A percentile compares a stretch with the other conserved stretches of the same genome.
Evolutionary conservation across 2,329 filamentous ascomycete species (phyloP).

Genomic region (Exophiala bonariae): DNA sequence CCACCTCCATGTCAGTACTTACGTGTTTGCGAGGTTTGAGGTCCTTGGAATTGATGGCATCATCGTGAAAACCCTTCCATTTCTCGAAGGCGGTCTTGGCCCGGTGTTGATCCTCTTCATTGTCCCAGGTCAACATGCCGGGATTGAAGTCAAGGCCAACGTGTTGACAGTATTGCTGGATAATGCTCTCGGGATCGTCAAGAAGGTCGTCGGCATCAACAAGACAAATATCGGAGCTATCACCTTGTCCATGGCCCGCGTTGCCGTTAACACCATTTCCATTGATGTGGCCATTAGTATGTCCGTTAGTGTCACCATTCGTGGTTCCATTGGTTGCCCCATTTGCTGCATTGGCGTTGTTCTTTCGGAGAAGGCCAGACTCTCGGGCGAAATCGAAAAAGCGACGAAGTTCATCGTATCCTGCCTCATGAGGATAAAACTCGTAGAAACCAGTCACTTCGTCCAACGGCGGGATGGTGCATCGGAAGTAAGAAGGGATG

Average conservation of each 20-base stretch:
- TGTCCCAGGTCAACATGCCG: conserved; percentile 82
- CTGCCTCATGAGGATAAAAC: conserved; percentile 85
- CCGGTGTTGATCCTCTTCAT: conserved; percentile 66
- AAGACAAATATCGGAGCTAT: conserved; percentile 66
- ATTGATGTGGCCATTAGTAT: too few relatives aligned
- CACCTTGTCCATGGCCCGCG: too few relatives aligned
- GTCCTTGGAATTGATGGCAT: conserved; percentile 79
- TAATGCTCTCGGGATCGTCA: conserved; percentile 74
- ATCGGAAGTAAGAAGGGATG: conserved; percentile 92
- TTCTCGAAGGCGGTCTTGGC: conserved; percentile 84
- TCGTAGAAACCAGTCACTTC: conserved; percentile 79
- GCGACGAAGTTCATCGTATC: conserved; percentile 82
- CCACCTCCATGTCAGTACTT: conserved; percentile 26
- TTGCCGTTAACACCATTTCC: conserved; percentile 29
- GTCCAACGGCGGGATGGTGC: conserved; percentile 84
- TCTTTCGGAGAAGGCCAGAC: conserved; percentile 69
- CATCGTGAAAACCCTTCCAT: conserved; percentile 96
- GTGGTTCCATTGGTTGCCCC: conserved; percentile 24
- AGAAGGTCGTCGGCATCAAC: conserved; percentile 93
- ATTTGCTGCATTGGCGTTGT: conserved; percentile 49
- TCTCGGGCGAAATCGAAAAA: conserved; percentile 81
- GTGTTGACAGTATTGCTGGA: conserved; percentile 77
- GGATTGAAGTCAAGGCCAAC: conserved; percentile 75
- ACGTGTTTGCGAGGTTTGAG: conserved; percentile 62
- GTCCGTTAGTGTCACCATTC: conserved; percentile 25